Evolutionary conservation across 768 basidiomycete species (phyloP).

Genomic region (Lentinula guzmanii): DNA sequence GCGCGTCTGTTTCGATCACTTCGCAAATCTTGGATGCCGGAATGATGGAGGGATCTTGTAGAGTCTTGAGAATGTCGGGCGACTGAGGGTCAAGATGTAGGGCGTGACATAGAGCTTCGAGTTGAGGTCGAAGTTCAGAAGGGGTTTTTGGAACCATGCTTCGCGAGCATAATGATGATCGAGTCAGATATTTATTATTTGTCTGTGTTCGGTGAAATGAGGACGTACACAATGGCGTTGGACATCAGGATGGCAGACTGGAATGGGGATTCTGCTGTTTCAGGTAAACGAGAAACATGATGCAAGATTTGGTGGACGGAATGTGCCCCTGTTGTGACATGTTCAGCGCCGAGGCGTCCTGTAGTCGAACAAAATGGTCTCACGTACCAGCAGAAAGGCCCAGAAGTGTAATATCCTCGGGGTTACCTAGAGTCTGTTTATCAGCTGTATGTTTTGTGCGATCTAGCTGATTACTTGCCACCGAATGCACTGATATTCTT

Average conservation of each 20-base stretch:
- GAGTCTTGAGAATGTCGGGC: conserved; percentile 39
- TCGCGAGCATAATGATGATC: neutral
- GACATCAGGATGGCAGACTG: conserved; percentile 64
- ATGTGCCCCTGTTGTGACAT: conserved; percentile 48
- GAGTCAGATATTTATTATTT: neutral
- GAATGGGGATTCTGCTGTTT: conserved; percentile 54
- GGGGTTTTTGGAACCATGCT: conserved; percentile 58
- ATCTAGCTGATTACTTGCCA: conserved; percentile 32
- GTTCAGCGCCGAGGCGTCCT: neutral
- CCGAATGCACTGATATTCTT: conserved; percentile 66
- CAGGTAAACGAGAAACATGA: conserved; percentile 57
- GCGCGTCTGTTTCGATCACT: conserved; percentile 50
- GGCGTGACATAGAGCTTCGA: conserved; percentile 52
- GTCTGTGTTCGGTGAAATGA: neutral
- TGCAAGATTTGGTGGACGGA: conserved; percentile 73
- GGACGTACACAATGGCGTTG: conserved; percentile 62
- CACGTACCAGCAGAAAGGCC: conserved; percentile 66
- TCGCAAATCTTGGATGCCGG: conserved; percentile 46
- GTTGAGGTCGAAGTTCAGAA: conserved; percentile 53
- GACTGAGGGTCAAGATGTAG: conserved; percentile 49
- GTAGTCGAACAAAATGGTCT: neutral
- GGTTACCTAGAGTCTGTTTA: conserved; percentile 38
- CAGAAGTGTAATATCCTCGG: conserved; percentile 51
- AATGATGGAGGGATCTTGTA: conserved; percentile 43
- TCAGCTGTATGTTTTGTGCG: conserved; percentile 1